These are phyloP conservation scores for Priceomyces haplophilus DNA, from an alignment of 805 yeast genomes.

Conservation along the genomic window DNA sequence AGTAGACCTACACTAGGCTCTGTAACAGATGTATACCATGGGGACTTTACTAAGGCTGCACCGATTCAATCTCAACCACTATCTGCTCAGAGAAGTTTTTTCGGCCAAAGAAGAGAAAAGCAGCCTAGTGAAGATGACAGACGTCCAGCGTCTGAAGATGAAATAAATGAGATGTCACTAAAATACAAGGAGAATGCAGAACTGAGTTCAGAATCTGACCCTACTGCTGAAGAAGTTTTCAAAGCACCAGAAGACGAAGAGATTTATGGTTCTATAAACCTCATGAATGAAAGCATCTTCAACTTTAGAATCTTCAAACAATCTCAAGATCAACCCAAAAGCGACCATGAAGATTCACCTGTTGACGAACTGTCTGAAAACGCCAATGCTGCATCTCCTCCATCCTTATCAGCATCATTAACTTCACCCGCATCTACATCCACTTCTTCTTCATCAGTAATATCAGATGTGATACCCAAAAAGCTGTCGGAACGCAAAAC, in stretches of 20 bases:
- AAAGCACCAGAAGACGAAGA: constrained; percentile 14
- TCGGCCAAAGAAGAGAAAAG: constrained; percentile 14
- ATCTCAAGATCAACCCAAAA: background rate
- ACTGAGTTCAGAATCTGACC: constrained; percentile 6
- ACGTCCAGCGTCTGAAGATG: constrained; percentile 28
- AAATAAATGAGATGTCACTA: constrained; percentile 30
- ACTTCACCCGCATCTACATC: background rate
- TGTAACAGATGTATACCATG: constrained; percentile 50
- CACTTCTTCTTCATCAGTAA: background rate
- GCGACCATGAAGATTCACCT: background rate
- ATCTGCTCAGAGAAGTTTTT: constrained; percentile 45
- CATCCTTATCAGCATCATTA: constrained; percentile 1
- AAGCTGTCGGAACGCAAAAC: background rate
- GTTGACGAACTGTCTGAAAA: background rate
- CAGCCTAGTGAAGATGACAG: constrained; percentile 21
- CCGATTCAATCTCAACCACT: constrained; percentile 52
- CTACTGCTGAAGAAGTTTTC: background rate
- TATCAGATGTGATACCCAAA: background rate
- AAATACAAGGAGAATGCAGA: constrained; percentile 17
- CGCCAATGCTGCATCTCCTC: background rate
- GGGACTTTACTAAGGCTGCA: constrained; percentile 44
- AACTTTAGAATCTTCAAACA: constrained; percentile 31
- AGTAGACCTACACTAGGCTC: constrained; percentile 8
- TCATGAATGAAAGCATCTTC: constrained; percentile 35
- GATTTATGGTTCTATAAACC: constrained; percentile 34